Evolutionary conservation across 1,284 basidiomycete species (phyloP).

Genomic region (Anthracocystis panici-leucophaei): DNA sequence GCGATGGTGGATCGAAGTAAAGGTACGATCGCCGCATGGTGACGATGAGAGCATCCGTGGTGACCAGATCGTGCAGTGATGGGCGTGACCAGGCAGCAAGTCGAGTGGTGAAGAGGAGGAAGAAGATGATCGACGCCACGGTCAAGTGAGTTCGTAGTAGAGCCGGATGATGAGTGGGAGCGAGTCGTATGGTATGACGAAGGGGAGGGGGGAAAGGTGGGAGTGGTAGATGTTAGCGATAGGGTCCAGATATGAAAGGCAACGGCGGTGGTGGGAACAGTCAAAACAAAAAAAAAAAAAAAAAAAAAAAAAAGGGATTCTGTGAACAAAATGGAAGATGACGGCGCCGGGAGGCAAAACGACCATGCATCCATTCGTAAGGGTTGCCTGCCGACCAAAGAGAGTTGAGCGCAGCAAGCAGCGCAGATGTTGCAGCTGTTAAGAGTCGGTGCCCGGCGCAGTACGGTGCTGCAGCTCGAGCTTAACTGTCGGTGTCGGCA

Average conservation of each 20-base stretch:
- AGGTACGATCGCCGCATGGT: constrained; percentile 18
- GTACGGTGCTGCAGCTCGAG: constrained; percentile 1
- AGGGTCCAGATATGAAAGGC: constrained; percentile 19
- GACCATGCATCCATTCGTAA: too few relatives aligned
- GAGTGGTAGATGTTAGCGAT: constrained; percentile 45
- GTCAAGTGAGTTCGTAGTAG: background rate
- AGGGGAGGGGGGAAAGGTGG: too few relatives aligned
- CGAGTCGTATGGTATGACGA: background rate
- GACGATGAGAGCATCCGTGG: constrained; percentile 7
- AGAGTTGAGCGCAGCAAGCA: constrained; percentile 1
- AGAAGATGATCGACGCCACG: constrained; percentile 10
- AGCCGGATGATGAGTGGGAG: background rate
- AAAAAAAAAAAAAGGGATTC: too few relatives aligned
- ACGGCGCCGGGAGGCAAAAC: constrained; percentile 3
- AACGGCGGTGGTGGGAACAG: constrained; percentile 12
- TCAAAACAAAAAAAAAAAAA: too few relatives aligned
- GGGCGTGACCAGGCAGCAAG: background rate
- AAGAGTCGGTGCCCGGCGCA: constrained; percentile 9
- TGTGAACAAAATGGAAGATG: background rate
- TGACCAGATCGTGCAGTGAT: background rate
- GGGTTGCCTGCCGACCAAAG: too few relatives aligned
- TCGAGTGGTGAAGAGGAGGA: constrained; percentile 4
- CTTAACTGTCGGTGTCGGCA: background rate
- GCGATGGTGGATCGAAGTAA: constrained; percentile 28
- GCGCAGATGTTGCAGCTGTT: background rate